phyloP scores from a whole-genome alignment of 2,329 filamentous ascomycete species.

The Thermochaetoides dissita region DNA sequence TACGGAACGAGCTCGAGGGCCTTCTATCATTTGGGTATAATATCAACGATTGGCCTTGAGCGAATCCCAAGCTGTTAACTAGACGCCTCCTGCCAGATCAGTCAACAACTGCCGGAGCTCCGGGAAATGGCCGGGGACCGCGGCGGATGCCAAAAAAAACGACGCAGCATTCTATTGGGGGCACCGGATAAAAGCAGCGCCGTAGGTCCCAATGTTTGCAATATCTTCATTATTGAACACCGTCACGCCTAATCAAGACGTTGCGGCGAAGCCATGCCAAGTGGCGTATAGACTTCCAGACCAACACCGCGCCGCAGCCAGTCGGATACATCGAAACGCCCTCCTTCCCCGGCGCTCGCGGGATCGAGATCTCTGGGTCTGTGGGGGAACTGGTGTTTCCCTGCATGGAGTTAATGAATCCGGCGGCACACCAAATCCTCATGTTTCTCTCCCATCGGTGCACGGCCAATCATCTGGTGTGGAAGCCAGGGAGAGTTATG shows the following conservation, averaged over 20 bases:
- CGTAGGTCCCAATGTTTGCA: neutral
- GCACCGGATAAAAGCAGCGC: conserved; percentile 10
- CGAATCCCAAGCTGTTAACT: conserved; percentile 5
- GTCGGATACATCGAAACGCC: too few relatives aligned
- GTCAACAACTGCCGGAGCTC: conserved; percentile 15
- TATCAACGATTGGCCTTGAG: conserved; percentile 13
- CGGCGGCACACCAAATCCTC: too few relatives aligned
- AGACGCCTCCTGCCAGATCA: conserved; percentile 7
- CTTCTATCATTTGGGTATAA: conserved; percentile 16
- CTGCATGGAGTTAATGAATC: too few relatives aligned
- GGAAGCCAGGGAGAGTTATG: too few relatives aligned
- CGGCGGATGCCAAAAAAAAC: neutral
- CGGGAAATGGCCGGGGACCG: conserved; percentile 1
- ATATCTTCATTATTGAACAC: conserved; percentile 6
- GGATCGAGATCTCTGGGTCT: too few relatives aligned
- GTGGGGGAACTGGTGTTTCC: too few relatives aligned
- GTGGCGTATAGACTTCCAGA: conserved; percentile 4
- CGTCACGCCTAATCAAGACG: conserved; percentile 8
- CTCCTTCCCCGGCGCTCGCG: too few relatives aligned
- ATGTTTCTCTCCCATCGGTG: too few relatives aligned
- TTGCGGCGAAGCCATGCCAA: conserved; percentile 4
- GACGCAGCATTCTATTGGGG: conserved; percentile 4
- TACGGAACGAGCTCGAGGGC: conserved; percentile 15
- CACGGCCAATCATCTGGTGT: too few relatives aligned
- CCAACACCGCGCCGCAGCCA: too few relatives aligned